Evolutionary conservation across 2,329 filamentous ascomycete species (phyloP), one percentile per base, ranked within the genome.

Genomic region (Cordyceps farinosa): DNA sequence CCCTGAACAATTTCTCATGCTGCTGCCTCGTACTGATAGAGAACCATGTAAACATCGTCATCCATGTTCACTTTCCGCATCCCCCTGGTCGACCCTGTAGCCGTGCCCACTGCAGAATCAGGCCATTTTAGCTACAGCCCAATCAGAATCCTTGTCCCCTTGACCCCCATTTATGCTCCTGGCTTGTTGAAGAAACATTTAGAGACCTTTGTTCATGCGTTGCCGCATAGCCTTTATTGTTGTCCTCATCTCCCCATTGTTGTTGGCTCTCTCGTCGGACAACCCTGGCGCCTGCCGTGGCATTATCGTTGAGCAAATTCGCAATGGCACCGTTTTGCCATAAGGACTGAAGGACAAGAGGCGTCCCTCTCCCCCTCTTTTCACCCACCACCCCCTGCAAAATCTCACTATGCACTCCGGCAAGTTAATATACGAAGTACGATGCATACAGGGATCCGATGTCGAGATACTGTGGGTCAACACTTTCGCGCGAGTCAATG

Each of bases 401-500:
- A 27, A 47, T 48, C 55, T 22, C n/a, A 11, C 9, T 15, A 45
- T 36, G 55, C 44, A 48, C 47, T 52, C 15, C 34, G 48, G 48
- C 32, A 34, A 34, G 40, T 44, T 61, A 17, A 42, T 42, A 42
- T 52, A 52, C 57, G 47, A 60, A 44, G 32, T 60, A 52, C 57
- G 38, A 60, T 60, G 57, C 29, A 50, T 52, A 40, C 47, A 59
- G 48, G 56, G 56, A 59, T 59, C 45, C 56, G 58, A 45, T 52
- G 58, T 36, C 48, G 30, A 61, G 58, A 61, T 61, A 53, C 48
- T 61, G 48, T 53, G 58, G 58, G 48, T 8, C 58, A 29, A 44
- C 13, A 15, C 17, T 29, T 2, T 44, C 4, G 36, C 58, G 30
- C 58, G 57, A 61, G 57, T 61, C 57, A 61, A 61, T 36, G 13